Base-by-base conservation (phyloP, 23 red algal species). In the Gracilaria gracilis region DNA sequence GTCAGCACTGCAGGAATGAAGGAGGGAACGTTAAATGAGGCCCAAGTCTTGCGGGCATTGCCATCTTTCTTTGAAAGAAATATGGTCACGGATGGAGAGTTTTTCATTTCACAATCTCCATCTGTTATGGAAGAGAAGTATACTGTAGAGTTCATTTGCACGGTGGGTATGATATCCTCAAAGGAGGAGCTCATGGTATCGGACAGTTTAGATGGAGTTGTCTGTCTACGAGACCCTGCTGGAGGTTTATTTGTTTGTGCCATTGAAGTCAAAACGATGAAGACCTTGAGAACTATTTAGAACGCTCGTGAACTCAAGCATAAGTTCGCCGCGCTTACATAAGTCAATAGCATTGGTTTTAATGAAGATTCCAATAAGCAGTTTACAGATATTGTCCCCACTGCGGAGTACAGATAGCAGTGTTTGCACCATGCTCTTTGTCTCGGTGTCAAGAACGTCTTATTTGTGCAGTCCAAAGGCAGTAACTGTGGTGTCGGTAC, bases 201-300 rank as follows among this genome's bases (percentile, higher is more conserved):
- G 9, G 64, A 38, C 28, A 86, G 36, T 47, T 35, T 62, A 5
- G 83, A 86, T 75, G 83, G 61, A 24, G 50, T 86, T 74, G 20
- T 57, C 46, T 47, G 59, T 32, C 0, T 72, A 3, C 28, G 61
- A 50, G 48, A n/a, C 47, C 20, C 48, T 53, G 83, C 39, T 37
- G 39, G 66, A 0, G 35, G 59, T 31, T 7, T 55, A 16, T 1
- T 24, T 71, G 65, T 86, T 13, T 38, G 59, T 51, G 83, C 65
- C 19, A 35, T 86, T 27, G 83, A 86, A 74, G 49, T 86, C 37
- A 86, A 86, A 29, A 86, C 83, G 11, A 86, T 86, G 64, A 71
- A 64, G 31, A 28, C 64, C 19, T 11, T 86, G 8, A 86, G 57
- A 0, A 85, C 81, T 25, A 85, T 85, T 70, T 58, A 85, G 12